These are phyloP conservation scores for Lotmaria passim DNA, from an alignment of 208 protist genomes.

Conservation along the genomic window DNA sequence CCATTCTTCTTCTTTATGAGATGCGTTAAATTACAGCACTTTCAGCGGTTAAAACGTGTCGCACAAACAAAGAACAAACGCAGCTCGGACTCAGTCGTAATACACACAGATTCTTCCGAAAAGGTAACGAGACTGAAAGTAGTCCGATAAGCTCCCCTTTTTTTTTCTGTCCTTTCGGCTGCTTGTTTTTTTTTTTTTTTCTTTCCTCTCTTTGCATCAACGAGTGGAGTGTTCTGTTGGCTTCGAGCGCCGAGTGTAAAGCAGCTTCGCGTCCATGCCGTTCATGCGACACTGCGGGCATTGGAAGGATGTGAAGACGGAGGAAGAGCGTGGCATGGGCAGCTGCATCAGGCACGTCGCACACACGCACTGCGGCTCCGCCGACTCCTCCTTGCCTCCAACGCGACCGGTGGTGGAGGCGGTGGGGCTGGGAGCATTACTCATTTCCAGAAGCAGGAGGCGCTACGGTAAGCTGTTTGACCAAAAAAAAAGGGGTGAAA, in stretches of 20 bases:
- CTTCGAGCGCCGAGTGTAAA: conserved; percentile 75
- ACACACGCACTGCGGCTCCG: conserved; percentile 67
- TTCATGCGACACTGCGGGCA: conserved; percentile 82
- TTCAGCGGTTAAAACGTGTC: neutral
- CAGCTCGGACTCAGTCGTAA: too few relatives aligned
- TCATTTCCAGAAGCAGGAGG: conserved; percentile 8
- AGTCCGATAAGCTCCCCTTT: too few relatives aligned
- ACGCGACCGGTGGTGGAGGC: conserved; percentile 22
- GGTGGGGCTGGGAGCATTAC: conserved; percentile 13
- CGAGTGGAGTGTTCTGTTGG: conserved; percentile 83
- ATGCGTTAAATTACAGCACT: too few relatives aligned
- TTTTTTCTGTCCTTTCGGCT: neutral
- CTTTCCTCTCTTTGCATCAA: conserved; percentile 9
- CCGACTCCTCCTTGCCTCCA: conserved; percentile 23
- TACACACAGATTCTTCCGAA: too few relatives aligned
- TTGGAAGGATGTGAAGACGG: conserved; percentile 67
- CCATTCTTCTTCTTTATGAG: too few relatives aligned
- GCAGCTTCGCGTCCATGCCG: conserved; percentile 78
- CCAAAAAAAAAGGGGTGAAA: too few relatives aligned
- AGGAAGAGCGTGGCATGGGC: conserved; percentile 58
- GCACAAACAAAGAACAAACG: too few relatives aligned
- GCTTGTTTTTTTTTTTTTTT: neutral
- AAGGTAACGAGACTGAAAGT: too few relatives aligned
- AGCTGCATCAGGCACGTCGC: conserved; percentile 72
- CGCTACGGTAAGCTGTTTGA: neutral